Base-by-base conservation (phyloP, 129 eudicot species). In the Flaveria sonorensis region DNA sequence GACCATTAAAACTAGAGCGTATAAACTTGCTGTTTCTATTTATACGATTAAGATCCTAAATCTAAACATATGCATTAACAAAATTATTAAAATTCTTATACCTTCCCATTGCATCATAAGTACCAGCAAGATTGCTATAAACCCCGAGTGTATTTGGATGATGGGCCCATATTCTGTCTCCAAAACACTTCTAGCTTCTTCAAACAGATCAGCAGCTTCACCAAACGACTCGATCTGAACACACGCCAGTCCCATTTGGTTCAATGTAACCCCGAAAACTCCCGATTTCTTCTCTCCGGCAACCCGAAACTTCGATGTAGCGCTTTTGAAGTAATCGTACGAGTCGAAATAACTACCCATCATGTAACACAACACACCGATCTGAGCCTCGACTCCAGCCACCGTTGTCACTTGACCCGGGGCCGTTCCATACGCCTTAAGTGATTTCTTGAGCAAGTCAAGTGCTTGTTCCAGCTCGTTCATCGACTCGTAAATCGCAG, bases 41-140 rank as follows among this genome's bases (percentile, higher is more conserved):
- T 7, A 56, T 8, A 56, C 62, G 4, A 11, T 47, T 47, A 10
- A 19, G 21, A 57, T 20, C 63, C 4, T 57, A 10, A 56, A 52
- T n/a, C 8, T 0, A 52, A 16, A 7, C 11, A 18, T 1, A 18
- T 55, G 2, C 10, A 55, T 19, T 1, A 19, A 56, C 2, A 19
- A 56, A 56, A 56, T 9, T 19, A 56, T 56, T 56, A 56, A 19
- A 19, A 56, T 8, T 26, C 21, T 6, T 20, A 53, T 36, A 94
- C 98, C 97, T 94, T 70, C 96, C 97, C 89, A 86, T 80, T 19
- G 97, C 98, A 89, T 91, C 98, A 81, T 89, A 94, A 42, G 97
- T 89, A 7, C 96, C 97, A 39, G 98, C 93, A 79, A 94, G 97
- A 89, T 94, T 94, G 79, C 83, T 89, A 72, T 86, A 91, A 67